Percentiles rank a stretch among this genome's conserved stretches.
These are phyloP conservation scores for Globisporangium solare DNA, from an alignment of 352 stramenopile species.

Conservation along the genomic window DNA sequence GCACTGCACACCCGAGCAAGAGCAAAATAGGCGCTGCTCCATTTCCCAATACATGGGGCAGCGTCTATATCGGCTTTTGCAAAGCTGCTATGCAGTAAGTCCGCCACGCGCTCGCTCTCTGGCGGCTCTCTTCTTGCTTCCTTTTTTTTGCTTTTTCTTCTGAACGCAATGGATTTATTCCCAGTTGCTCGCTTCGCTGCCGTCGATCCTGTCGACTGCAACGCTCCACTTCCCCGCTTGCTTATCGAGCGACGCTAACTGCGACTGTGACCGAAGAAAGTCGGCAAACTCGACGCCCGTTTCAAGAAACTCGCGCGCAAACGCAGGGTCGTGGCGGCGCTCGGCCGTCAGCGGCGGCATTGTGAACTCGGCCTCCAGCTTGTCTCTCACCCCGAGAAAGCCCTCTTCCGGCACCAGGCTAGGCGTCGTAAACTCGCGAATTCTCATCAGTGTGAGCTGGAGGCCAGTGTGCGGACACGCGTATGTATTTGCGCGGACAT, in stretches of 20 bases:
- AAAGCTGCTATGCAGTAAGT: too few relatives aligned
- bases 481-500: constrained; percentile 49
- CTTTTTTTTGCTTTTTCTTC: too few relatives aligned
- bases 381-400: constrained; percentile 49
- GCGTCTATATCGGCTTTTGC: too few relatives aligned
- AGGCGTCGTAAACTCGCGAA: constrained; percentile 56
- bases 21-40: too few relatives aligned
- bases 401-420: constrained; percentile 32
- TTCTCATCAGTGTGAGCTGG: constrained; percentile 43
- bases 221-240: too few relatives aligned
- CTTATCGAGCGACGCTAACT: constrained; percentile 2
- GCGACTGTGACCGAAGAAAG: constrained; percentile 34
- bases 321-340: constrained; percentile 39
- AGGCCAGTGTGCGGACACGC: constrained; percentile 23
- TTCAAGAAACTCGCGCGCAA: constrained; percentile 48
- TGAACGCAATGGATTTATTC: too few relatives aligned
- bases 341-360: constrained; percentile 56
- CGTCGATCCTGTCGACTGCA: too few relatives aligned
- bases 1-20: too few relatives aligned
- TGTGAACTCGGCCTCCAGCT: constrained; percentile 59
- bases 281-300: constrained; percentile 64
- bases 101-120: too few relatives aligned
- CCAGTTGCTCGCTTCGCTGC: too few relatives aligned
- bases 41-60: too few relatives aligned
- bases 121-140: too few relatives aligned